Evolutionary conservation across 345 rosid genomes (phyloP).

Genomic region (Eucalyptus tenuipes): DNA sequence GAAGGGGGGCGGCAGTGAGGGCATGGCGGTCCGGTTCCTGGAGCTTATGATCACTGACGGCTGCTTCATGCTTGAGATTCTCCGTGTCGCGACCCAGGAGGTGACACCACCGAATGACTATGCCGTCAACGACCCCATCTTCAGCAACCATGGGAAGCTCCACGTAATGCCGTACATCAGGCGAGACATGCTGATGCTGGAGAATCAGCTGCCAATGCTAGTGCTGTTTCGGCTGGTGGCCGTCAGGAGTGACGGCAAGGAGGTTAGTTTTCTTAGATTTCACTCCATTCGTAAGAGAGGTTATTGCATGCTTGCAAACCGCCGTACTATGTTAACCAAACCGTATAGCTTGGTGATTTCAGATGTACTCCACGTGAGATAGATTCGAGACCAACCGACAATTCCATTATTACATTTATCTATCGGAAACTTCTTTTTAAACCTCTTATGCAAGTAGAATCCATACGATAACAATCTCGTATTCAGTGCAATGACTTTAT

Average conservation of each 20-base stretch:
- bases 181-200: neutral
- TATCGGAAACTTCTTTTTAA: neutral
- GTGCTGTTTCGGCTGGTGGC: neutral
- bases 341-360: neutral
- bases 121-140: neutral
- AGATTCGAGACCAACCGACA: neutral
- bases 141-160: neutral
- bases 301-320: neutral
- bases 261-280: neutral
- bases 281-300: neutral
- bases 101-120: neutral
- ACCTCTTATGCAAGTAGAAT: neutral
- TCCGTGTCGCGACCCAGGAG: neutral
- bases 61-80: neutral
- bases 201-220: neutral
- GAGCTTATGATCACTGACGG: neutral
- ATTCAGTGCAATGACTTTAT: neutral
- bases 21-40: neutral
- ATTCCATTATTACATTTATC: neutral
- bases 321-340: neutral
- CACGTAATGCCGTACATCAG: neutral
- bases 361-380: neutral
- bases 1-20: neutral
- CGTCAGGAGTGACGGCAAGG: neutral
- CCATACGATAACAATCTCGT: neutral